Evolutionary conservation across 164 flowering plant genomes (phyloP), one percentile per base, ranked within the genome.

Genomic region (Annona cherimola): DNA sequence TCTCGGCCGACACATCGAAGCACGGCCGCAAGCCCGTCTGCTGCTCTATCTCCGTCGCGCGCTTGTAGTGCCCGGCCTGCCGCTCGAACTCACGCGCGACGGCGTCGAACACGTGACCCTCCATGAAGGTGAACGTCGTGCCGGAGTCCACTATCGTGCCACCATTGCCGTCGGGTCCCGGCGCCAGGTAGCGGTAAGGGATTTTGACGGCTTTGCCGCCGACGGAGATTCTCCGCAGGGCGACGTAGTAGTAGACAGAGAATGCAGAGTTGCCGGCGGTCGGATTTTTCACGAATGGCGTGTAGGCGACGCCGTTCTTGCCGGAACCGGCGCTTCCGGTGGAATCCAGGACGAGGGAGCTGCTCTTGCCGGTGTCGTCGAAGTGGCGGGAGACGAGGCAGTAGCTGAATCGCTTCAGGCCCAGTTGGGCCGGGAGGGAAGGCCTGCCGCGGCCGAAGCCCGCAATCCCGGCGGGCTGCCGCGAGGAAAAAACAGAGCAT

Each of bases 131-230:
- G 76, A 89, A 88, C 12, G 96, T 89, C 9, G 94, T 71, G 12
- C 96, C 94, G 45, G 96, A 89, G 77, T 90, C 98, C 50, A 93
- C 84, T 0, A 93, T 80, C 9, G 86, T 78, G 26, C 98, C 98
- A 39, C 96, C 96, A 61, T 81, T 79, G 2, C 98, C 96, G 64
- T 80, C 83, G 1, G 86, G 5, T 60, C 83, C 85, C 46, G 83
- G 84, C 3, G 75, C 66, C n/a, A 90, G 73, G 68, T 57, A 83
- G 1, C 60, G 68, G 82, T 81, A 78, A 45, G 98, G 94, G 11
- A 87, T 71, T 61, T 81, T 84, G 8, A 90, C 87, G 12, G 41
- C 46, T 71, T 82, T 78, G 4, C 78, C 80, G 6, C 98, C 98
- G 46, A 92, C 87, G 7, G 84, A 71, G 50, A 92, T 76, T 63